Conservation (phyloP, 2,329 filamentous ascomycete genomes). For the Sporothrix dimorphospora region DNA sequence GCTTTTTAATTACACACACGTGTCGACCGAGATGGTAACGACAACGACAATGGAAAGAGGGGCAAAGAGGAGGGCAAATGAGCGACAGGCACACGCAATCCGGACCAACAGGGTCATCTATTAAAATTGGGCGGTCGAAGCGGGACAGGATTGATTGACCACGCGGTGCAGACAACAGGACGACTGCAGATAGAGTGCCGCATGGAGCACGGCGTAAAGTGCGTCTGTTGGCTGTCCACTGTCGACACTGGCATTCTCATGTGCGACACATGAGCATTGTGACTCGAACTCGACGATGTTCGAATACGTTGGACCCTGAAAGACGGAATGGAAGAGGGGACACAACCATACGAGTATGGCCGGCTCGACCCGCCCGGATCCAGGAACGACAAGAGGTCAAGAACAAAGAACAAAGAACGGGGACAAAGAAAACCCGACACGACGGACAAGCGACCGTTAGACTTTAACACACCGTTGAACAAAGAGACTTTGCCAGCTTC, state of each 20-base stretch:
- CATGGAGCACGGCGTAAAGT: not conserved
- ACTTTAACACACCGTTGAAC: not conserved
- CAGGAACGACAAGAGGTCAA: not conserved
- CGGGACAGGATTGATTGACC: not conserved
- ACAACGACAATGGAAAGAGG: not conserved
- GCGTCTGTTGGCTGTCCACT: not conserved
- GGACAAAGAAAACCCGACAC: slow-evolving; percentile 16
- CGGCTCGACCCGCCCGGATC: slow-evolving; percentile 10
- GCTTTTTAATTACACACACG: not conserved
- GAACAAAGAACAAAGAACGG: not conserved
- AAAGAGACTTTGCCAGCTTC: not conserved
- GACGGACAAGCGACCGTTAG: not conserved
- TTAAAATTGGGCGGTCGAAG: not conserved
- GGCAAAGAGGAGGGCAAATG: not conserved
- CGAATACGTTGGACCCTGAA: not conserved
- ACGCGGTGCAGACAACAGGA: not conserved
- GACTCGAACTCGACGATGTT: not conserved
- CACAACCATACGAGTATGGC: not conserved
- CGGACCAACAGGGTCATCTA: not conserved
- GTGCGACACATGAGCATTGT: not conserved
- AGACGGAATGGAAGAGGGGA: not conserved
- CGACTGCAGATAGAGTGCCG: not conserved
- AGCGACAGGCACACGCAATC: slow-evolving; percentile 4
- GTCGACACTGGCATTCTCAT: not conserved
- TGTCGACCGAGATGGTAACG: not conserved